phyloP scores from a whole-genome alignment of 768 basidiomycete species.

The Serendipita sp. region DNA sequence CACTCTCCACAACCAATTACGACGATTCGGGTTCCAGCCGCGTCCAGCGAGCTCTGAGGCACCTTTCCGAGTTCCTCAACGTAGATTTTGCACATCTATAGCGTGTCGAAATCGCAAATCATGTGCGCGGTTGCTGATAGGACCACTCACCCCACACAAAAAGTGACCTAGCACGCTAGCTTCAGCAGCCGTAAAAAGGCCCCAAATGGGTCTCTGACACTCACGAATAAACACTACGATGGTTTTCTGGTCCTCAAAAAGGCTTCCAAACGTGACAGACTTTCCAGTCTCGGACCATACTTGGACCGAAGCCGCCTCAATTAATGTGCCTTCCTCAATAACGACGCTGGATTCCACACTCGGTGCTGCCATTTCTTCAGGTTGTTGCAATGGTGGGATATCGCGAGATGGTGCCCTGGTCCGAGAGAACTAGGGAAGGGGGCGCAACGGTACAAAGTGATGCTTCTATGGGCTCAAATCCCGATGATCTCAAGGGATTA shows the following conservation, averaged over 20 bases:
- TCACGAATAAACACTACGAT: slow-evolving; percentile 48
- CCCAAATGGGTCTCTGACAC: not conserved
- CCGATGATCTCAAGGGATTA: too few species aligned
- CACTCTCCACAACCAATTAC: slow-evolving; percentile 50
- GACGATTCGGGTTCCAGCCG: slow-evolving; percentile 28
- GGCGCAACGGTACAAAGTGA: too few species aligned
- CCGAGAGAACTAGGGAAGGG: too few species aligned
- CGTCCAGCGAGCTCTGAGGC: slow-evolving; percentile 25
- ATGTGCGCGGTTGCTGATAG: too few species aligned
- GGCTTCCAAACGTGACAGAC: slow-evolving; percentile 33
- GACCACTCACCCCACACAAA: slow-evolving; percentile 49
- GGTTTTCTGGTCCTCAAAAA: slow-evolving; percentile 35
- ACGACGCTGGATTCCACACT: too few species aligned
- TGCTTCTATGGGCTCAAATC: too few species aligned
- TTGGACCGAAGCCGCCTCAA: slow-evolving; percentile 24
- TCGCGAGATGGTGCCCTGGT: too few species aligned
- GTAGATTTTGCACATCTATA: slow-evolving; percentile 27
- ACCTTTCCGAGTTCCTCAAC: slow-evolving; percentile 32
- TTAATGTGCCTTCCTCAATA: slow-evolving; percentile 15
- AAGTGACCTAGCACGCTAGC: slow-evolving; percentile 38
- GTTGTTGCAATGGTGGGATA: too few species aligned
- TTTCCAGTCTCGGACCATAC: slow-evolving; percentile 34
- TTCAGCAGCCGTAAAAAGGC: not conserved
- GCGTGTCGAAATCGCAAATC: too few species aligned
- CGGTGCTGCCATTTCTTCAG: too few species aligned